Percentiles rank a stretch among this genome's conserved stretches.
These are phyloP conservation scores for Kuraishia floccosa DNA, from an alignment of 805 yeast genomes.

Conservation along the genomic window DNA sequence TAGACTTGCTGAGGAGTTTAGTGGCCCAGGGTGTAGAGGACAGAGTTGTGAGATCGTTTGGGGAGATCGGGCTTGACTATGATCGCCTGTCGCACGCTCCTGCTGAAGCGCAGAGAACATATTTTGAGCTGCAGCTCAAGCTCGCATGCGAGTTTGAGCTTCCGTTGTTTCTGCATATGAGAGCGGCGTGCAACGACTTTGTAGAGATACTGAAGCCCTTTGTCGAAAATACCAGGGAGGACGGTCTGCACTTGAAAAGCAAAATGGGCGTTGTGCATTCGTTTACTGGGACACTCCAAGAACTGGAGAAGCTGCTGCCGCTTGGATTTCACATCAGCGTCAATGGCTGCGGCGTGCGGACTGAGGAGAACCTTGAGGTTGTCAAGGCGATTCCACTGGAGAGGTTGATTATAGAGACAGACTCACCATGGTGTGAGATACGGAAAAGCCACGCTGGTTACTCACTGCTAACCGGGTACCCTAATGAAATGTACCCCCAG, in stretches of 20 bases:
- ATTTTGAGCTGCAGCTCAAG: slow-evolving; percentile 67
- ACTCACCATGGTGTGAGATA: slow-evolving; percentile 98
- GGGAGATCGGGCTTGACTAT: slow-evolving; percentile 93
- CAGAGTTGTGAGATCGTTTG: slow-evolving; percentile 69
- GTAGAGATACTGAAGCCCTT: slow-evolving; percentile 52
- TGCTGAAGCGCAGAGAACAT: slow-evolving; percentile 50
- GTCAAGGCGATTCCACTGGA: slow-evolving; percentile 60
- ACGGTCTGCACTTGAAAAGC: slow-evolving; percentile 16
- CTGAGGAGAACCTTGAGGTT: slow-evolving; percentile 60
- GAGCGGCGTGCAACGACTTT: slow-evolving; percentile 79
- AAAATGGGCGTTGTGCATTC: slow-evolving; percentile 84
- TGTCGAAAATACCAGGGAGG: slow-evolving; percentile 27
- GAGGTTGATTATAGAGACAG: slow-evolving; percentile 77
- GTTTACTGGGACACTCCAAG: slow-evolving; percentile 73
- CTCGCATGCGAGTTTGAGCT: slow-evolving; percentile 41
- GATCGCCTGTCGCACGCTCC: slow-evolving; percentile 77
- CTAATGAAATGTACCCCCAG: slow-evolving; percentile 44
- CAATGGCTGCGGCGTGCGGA: slow-evolving; percentile 87
- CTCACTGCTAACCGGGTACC: slow-evolving; percentile 40
- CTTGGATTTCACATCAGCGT: slow-evolving; percentile 67
- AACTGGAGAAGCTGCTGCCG: slow-evolving; percentile 42
- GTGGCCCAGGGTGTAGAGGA: slow-evolving; percentile 31
- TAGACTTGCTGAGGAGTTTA: slow-evolving; percentile 36
- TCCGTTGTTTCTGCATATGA: slow-evolving; percentile 86
- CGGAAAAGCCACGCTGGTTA: slow-evolving; percentile 73